Base-by-base conservation (phyloP, 768 basidiomycete species). In the Tricholoma matsutake region DNA sequence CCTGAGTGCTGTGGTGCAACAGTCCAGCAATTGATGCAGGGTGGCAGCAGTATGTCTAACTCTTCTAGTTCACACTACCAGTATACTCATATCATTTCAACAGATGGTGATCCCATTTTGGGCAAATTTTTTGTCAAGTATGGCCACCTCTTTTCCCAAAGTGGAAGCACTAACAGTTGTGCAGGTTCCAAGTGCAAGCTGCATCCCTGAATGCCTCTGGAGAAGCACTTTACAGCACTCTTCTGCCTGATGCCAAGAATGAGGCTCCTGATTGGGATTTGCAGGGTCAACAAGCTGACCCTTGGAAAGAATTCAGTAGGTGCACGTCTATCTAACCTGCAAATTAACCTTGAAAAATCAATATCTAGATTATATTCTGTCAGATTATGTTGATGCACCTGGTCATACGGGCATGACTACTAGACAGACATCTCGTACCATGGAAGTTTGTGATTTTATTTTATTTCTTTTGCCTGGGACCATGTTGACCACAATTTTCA, bases 41-140 rank as follows among this genome's bases (percentile, higher is more conserved):
- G 86, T 11, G 85, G 86, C 29, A 86, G 83, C 64, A 81, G 86
- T 86, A 67, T 60, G 84, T 78, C n/a, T 22, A 51, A 25, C 7
- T 2, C 6, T 31, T 49, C 20, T 62, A 10, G n/a, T 25, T 34
- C 22, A 16, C 11, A 11, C 28, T 32, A 1, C 47, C 28, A 45
- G 29, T 41, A 10, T 39, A 13, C 18, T 31, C 18, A 20, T 22
- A 47, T 3, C 32, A 14, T 58, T 16, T 3, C 22, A 10, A 37
- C 22, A 87, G 86, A 87, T 62, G 86, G 77, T 1, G 86, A 88
- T 65, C 85, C 85, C 0, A 86, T 88, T 39, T 70, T 88, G 7
- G 81, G 79, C 14, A 86, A 88, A 69, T 87, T 87, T 72, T 83
- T 84, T 61, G 84, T 86, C 31, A 87, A 87, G 84, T 86, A 62